Evolutionary conservation across 768 basidiomycete genomes (phyloP).

Genomic region (Termitomyces sp.): DNA sequence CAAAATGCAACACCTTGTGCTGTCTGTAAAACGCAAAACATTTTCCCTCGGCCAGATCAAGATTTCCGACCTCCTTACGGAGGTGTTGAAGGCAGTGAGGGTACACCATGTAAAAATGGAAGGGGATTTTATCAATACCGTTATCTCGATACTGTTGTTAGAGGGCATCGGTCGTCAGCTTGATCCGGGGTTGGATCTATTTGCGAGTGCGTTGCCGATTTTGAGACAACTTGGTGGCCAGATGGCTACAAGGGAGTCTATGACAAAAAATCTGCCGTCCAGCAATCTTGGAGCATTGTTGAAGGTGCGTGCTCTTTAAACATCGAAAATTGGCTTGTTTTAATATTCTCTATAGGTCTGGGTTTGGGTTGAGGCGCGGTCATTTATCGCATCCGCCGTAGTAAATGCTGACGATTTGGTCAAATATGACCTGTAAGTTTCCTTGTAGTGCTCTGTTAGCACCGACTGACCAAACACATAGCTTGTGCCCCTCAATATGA

Average conservation of each 20-base stretch:
- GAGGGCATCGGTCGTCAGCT: slow-evolving; percentile 96
- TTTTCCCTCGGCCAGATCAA: slow-evolving; percentile 97
- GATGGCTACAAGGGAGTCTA: slow-evolving; percentile 71
- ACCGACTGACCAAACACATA: not conserved
- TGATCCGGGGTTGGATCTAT: slow-evolving; percentile 89
- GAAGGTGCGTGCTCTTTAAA: slow-evolving; percentile 54
- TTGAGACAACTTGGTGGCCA: slow-evolving; percentile 87
- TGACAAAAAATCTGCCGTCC: slow-evolving; percentile 54
- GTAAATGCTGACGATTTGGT: slow-evolving; percentile 83
- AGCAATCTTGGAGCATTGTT: slow-evolving; percentile 81
- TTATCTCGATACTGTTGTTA: slow-evolving; percentile 87
- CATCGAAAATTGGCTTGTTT: not conserved
- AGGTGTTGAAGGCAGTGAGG: slow-evolving; percentile 83
- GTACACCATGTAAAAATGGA: slow-evolving; percentile 98
- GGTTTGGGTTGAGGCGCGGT: slow-evolving; percentile 91
- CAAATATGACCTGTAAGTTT: slow-evolving; percentile 81
- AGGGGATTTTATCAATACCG: slow-evolving; percentile 97
- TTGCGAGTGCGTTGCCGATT: slow-evolving; percentile 94
- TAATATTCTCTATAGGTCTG: slow-evolving; percentile 55
- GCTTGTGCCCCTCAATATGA: slow-evolving; percentile 26
- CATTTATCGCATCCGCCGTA: slow-evolving; percentile 75
- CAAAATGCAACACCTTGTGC: slow-evolving; percentile 95
- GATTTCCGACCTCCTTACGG: slow-evolving; percentile 88
- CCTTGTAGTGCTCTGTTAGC: not conserved
- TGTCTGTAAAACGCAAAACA: slow-evolving; percentile 92